Conservation (phyloP, 768 basidiomycete species). For the Kwoniella sp. region DNA sequence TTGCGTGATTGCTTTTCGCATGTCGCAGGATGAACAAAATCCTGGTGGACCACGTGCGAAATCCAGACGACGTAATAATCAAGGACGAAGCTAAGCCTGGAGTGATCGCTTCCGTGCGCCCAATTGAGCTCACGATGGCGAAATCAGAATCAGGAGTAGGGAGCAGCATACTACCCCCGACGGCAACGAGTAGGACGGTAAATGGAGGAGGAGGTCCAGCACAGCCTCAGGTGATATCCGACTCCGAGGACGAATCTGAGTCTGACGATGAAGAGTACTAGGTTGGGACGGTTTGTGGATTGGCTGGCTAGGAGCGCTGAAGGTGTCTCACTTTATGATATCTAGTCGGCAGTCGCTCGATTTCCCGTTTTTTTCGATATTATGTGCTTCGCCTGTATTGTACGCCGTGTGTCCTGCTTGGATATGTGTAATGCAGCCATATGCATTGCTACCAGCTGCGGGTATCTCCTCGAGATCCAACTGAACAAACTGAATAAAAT, state of each 20-base stretch:
- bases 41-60: conserved; percentile 64
- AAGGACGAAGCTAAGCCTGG: conserved; percentile 22
- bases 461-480: too few species aligned
- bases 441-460: too few species aligned
- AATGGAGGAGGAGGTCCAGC: background rate
- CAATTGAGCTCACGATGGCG: background rate
- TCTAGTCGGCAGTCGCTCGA: too few species aligned
- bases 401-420: too few species aligned
- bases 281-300: too few species aligned
- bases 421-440: too few species aligned
- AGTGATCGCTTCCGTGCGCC: background rate
- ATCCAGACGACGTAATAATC: conserved; percentile 45
- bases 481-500: too few species aligned
- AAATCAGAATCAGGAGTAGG: background rate
- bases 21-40: conserved; percentile 84
- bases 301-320: too few species aligned
- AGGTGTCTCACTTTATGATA: too few species aligned
- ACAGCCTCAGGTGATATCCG: background rate
- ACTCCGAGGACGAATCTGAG: background rate
- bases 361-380: too few species aligned
- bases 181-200: background rate
- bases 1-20: background rate
- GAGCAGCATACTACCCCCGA: background rate
- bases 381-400: too few species aligned
- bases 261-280: background rate